Percentiles rank a stretch among this genome's conserved stretches.
These are phyloP conservation scores for Amanita polypyramis DNA, from an alignment of 768 basidiomycete species.

Conservation along the genomic window DNA sequence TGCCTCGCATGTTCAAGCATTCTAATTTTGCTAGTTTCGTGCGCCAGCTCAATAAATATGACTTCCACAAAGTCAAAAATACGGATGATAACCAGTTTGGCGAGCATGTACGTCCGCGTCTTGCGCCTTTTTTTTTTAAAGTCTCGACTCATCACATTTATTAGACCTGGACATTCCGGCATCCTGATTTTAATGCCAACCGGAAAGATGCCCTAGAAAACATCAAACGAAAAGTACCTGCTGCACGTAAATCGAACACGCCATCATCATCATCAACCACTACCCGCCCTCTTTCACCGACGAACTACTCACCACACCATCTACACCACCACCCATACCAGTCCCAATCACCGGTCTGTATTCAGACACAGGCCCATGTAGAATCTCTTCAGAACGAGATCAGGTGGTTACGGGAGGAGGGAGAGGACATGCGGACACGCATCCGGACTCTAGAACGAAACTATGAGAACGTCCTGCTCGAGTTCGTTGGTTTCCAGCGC, in stretches of 20 bases:
- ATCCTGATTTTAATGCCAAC: constrained; percentile 49
- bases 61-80: constrained; percentile 94
- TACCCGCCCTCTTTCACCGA: constrained; percentile 11
- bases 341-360: constrained; percentile 7
- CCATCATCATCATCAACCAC: constrained; percentile 15
- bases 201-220: constrained; percentile 44
- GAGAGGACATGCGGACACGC: constrained; percentile 42
- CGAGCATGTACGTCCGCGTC: constrained; percentile 36
- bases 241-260: constrained; percentile 29
- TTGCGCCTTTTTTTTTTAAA: background rate
- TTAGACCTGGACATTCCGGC: constrained; percentile 49
- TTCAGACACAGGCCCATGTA: constrained; percentile 14
- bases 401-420: constrained; percentile 33
- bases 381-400: constrained; percentile 37
- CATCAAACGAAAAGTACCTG: constrained; percentile 49
- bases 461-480: constrained; percentile 58
- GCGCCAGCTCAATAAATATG: constrained; percentile 91
- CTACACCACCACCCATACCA: constrained; percentile 10
- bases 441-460: constrained; percentile 49
- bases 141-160: background rate
- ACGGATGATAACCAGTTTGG: constrained; percentile 69
- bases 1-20: constrained; percentile 91
- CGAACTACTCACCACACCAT: constrained; percentile 21
- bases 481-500: constrained; percentile 45
- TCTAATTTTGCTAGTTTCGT: constrained; percentile 92